A percentile compares a stretch with the other conserved stretches of the same genome.
Conservation (phyloP, 495 filamentous ascomycete genomes). For the Annulohypoxylon nitens region DNA sequence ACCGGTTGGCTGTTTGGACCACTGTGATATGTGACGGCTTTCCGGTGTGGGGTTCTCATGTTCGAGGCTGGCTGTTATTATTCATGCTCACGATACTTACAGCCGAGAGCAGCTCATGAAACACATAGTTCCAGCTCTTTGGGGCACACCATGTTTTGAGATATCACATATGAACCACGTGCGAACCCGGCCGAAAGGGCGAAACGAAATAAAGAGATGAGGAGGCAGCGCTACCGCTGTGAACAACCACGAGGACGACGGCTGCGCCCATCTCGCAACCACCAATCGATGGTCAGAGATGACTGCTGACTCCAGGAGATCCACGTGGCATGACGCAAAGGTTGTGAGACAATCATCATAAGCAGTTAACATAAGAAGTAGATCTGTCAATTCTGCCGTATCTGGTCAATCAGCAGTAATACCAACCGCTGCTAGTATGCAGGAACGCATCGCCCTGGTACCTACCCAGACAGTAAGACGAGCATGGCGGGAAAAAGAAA, state of each 20-base stretch:
- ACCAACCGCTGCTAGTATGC: constrained; percentile 19
- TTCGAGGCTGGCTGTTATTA: constrained; percentile 17
- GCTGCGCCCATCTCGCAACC: neutral
- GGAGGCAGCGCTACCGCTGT: constrained; percentile 13
- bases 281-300: constrained; percentile 21
- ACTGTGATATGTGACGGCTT: constrained; percentile 3
- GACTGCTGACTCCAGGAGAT: constrained; percentile 5
- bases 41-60: constrained; percentile 10
- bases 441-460: constrained; percentile 31
- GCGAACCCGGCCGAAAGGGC: neutral
- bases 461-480: constrained; percentile 7
- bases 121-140: constrained; percentile 16
- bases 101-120: constrained; percentile 24
- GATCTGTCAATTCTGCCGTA: constrained; percentile 12
- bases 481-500: constrained; percentile 26
- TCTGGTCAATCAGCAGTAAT: constrained; percentile 8
- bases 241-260: constrained; percentile 15
- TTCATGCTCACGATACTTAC: neutral
- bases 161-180: constrained; percentile 14
- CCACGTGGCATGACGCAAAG: constrained; percentile 43
- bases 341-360: constrained; percentile 31
- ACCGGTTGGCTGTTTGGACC: neutral
- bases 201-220: constrained; percentile 1
- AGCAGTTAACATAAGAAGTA: constrained; percentile 23
- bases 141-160: constrained; percentile 5